phyloP scores from a whole-genome alignment of 1,284 basidiomycete species.

The Moesziomyces sp. region DNA sequence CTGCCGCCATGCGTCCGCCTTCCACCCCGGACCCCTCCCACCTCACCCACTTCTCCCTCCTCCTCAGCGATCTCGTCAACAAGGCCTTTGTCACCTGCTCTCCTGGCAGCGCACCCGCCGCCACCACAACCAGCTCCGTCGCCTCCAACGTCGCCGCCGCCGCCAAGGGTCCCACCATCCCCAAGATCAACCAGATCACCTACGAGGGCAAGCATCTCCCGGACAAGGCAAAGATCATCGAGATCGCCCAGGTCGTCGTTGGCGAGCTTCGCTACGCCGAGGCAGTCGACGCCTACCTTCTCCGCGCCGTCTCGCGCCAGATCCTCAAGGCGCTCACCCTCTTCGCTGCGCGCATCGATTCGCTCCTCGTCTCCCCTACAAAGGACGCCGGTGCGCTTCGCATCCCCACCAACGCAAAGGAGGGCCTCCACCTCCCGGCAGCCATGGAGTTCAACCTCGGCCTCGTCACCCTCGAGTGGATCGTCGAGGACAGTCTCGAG shows the following conservation, averaged over 20 bases:
- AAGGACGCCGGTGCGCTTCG: conserved; percentile 51
- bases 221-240: conserved; percentile 54
- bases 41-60: conserved; percentile 61
- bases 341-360: conserved; percentile 65
- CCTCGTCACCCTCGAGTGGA: conserved; percentile 63
- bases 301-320: conserved; percentile 63
- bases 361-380: conserved; percentile 56
- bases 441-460: conserved; percentile 66
- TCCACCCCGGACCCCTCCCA: conserved; percentile 58
- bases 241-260: conserved; percentile 60
- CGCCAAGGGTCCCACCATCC: conserved; percentile 38
- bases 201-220: conserved; percentile 62
- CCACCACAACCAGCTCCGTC: conserved; percentile 18
- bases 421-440: conserved; percentile 49
- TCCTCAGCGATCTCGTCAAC: conserved; percentile 65
- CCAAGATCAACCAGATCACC: conserved; percentile 53
- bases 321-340: conserved; percentile 65
- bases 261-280: conserved; percentile 61
- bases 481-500: conserved; percentile 65
- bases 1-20: conserved; percentile 39
- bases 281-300: conserved; percentile 60
- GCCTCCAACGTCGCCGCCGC: conserved; percentile 50
- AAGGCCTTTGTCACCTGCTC: conserved; percentile 60
- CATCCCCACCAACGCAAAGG: conserved; percentile 58
- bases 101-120: conserved; percentile 14